Percentiles rank a stretch among this genome's conserved stretches.
phyloP scores from a whole-genome alignment of 2,329 filamentous ascomycete species.

The Ascochyta rabiei region DNA sequence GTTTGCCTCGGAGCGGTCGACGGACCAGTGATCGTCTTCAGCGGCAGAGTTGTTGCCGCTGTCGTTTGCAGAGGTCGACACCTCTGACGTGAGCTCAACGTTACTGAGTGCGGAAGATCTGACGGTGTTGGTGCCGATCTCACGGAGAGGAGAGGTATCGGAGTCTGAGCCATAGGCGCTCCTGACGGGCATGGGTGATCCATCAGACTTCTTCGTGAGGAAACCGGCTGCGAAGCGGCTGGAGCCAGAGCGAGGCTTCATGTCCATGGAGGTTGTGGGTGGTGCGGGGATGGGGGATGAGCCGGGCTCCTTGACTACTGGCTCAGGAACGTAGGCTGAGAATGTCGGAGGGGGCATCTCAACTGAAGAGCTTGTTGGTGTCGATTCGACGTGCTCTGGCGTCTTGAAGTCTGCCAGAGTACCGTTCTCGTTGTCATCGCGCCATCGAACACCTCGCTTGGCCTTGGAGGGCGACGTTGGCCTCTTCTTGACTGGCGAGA shows the following conservation, averaged over 20 bases:
- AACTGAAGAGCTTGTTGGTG: constrained; percentile 62
- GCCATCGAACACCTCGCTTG: constrained; percentile 87
- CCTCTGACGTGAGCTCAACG: constrained; percentile 51
- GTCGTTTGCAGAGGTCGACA: constrained; percentile 36
- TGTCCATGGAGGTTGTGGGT: constrained; percentile 64
- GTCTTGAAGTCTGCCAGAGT: constrained; percentile 90
- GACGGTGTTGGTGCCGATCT: constrained; percentile 52
- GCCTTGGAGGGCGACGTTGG: constrained; percentile 57
- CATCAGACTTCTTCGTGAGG: constrained; percentile 68
- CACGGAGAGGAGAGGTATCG: constrained; percentile 55
- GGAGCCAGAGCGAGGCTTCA: constrained; percentile 57
- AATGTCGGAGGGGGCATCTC: constrained; percentile 62
- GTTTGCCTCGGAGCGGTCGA: constrained; percentile 58
- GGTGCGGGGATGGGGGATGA: constrained; percentile 64
- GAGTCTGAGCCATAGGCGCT: constrained; percentile 65
- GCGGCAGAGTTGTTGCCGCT: constrained; percentile 48
- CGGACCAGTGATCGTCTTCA: constrained; percentile 58
- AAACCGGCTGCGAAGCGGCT: constrained; percentile 90
- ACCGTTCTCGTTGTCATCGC: constrained; percentile 86
- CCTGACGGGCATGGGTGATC: constrained; percentile 67
- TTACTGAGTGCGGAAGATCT: constrained; percentile 60
- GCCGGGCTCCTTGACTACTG: constrained; percentile 44
- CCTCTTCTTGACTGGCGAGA: constrained; percentile 82
- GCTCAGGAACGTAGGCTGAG: constrained; percentile 39
- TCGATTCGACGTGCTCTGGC: constrained; percentile 70